Evolutionary conservation across 306 rosid species (phyloP).

Genomic region (Quillaja saponaria): DNA sequence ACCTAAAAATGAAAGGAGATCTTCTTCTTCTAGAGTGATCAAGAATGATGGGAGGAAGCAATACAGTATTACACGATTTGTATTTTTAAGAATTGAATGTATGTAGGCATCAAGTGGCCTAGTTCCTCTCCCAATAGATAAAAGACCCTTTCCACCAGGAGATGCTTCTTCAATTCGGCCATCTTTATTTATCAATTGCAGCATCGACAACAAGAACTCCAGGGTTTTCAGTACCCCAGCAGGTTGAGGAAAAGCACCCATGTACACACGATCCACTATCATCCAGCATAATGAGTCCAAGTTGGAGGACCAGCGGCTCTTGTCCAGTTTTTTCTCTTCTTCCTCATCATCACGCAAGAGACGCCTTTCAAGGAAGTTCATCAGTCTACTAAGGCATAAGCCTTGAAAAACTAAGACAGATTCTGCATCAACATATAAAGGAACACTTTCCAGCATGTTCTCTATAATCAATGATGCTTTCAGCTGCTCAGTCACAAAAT

Average conservation of each 20-base stretch:
- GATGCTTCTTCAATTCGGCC: conserved; percentile 97
- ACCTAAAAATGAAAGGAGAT: conserved; percentile 69
- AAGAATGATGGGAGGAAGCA: conserved; percentile 92
- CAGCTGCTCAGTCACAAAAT: conserved; percentile 84
- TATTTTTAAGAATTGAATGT: conserved; percentile 87
- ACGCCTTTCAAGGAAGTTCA: conserved; percentile 97
- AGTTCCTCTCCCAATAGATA: conserved; percentile 87
- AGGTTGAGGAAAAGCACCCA: conserved; percentile 99
- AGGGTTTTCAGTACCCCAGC: conserved; percentile 81
- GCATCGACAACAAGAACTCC: conserved; percentile 93
- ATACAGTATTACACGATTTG: conserved; percentile 85
- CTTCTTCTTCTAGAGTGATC: conserved; percentile 76
- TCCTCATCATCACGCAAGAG: conserved; percentile 98
- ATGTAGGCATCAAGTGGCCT: conserved; percentile 95
- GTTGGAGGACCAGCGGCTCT: conserved; percentile 90
- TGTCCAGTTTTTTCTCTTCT: conserved; percentile 90
- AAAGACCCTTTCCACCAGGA: conserved; percentile 82
- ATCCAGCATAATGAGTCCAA: conserved; percentile 95
- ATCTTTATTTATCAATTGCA: conserved; percentile 95
- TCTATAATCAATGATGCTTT: conserved; percentile 80
- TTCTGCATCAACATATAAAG: conserved; percentile 72
- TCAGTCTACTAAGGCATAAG: conserved; percentile 83
- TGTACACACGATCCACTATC: conserved; percentile 93
- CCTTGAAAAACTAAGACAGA: conserved; percentile 94
- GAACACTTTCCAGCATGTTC: conserved; percentile 86